Evolutionary conservation across 2,329 filamentous ascomycete genomes (phyloP), one percentile per base, ranked within the genome.

Genomic region (Colletotrichum camelliae): DNA sequence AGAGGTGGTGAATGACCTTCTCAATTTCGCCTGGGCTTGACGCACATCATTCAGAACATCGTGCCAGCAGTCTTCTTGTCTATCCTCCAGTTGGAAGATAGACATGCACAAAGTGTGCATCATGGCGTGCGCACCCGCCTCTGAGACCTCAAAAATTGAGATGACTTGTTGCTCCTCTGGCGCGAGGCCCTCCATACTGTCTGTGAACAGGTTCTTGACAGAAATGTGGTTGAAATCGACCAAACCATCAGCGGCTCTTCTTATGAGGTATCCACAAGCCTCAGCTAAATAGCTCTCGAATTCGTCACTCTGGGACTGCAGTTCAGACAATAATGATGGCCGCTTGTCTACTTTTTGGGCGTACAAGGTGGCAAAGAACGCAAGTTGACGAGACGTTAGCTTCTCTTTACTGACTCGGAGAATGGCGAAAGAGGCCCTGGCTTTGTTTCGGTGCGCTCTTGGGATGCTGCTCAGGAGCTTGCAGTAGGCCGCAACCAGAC

Each of bases 171-270:
- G 18, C 39, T 43, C 18, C 39, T n/a, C 39, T 43, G 18, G 39
- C 39, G 1, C n/a, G 39, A 43, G 18, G 1, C 1, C 39, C 0
- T 43, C 10, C 39, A 2, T 4, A 4, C 1, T 16, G 39, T 0
- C 18, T 1, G 39, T 6, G 1, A 43, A 0, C 5, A 43, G 1
- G 39, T n/a, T 18, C 39, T 1, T 43, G 39, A 0, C 39, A 43
- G 0, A 43, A 4, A 2, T 4, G 3, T 43, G 39, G 18, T 4
- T 0, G 39, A 43, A 43, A 43, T 43, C 1, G 1, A 43, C 39
- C 5, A 1, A 43, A 0, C 39, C 39, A 4, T 43, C 3, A 0
- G 2, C 18, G 18, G 1, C 39, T 43, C 0, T n/a, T 2, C 3
- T 43, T 1, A 43, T n/a, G 39, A 12, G 0, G 9, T 4, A 7